phyloP scores from a whole-genome alignment of 2,329 filamentous ascomycete genomes.

The Calonectria pteridis region DNA sequence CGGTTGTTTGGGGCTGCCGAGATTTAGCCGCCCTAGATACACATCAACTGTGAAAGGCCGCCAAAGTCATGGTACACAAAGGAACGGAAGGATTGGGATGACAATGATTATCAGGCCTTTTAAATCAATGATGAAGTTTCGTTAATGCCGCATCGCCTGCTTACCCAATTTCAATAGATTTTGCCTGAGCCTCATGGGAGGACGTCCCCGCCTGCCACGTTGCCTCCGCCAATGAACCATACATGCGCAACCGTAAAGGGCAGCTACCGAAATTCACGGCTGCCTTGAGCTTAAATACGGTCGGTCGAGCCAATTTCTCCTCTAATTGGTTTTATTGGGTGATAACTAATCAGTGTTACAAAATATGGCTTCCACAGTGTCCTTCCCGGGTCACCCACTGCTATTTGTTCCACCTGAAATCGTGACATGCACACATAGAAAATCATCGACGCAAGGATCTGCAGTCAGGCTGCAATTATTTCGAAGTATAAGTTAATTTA shows the following conservation, averaged over 20 bases:
- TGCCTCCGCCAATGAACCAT: neutral
- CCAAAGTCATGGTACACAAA: constrained; percentile 8
- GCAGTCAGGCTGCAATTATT: neutral
- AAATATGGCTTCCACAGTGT: neutral
- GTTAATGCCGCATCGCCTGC: neutral
- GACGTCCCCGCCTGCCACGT: neutral
- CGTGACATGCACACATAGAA: neutral
- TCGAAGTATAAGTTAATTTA: neutral
- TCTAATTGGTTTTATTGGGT: neutral
- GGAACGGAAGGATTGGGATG: neutral
- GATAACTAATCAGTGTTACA: neutral
- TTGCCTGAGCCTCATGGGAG: too few species aligned
- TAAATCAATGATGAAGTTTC: neutral
- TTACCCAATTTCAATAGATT: neutral
- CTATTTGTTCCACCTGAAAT: neutral
- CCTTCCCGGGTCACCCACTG: neutral
- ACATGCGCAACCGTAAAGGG: neutral
- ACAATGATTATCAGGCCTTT: neutral
- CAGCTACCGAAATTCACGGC: too few species aligned
- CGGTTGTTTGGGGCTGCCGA: neutral
- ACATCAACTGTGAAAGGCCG: neutral
- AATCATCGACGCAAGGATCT: neutral
- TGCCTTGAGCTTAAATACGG: too few species aligned
- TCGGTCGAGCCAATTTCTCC: neutral
- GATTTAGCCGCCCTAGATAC: constrained; percentile 25